Evolutionary conservation across 2,329 filamentous ascomycete genomes (phyloP), one percentile per base, ranked within the genome.

Genomic region (Aschersonia sp.): DNA sequence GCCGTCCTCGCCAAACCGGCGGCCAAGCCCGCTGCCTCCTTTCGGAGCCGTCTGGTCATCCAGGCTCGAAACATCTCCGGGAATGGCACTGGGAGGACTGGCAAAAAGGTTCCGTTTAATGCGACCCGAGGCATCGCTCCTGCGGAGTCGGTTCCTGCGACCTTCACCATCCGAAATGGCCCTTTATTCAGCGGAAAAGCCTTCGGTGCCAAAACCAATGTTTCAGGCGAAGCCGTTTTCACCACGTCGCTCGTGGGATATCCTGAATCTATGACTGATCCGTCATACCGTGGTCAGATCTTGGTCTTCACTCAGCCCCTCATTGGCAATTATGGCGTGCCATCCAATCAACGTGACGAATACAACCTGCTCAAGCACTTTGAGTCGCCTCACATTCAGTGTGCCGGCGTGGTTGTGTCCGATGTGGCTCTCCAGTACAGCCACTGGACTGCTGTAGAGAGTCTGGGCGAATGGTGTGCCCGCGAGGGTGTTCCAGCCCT

Each of bases 371-470:
- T 97, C 64, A 92, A 92, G 72, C 94, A 97, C 75, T 98, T 98
- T 61, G 92, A 98, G 71, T 96, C 89, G 31, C 92, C 92, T 47
- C 88, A 97, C 69, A 89, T 98, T 55, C 92, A 98, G 73, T 94
- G 91, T 51, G 86, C 86, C 52, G 92, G 89, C 67, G 85, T 98
- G 46, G 91, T 98, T 44, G 92, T 98, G 47, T 88, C 91, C 58
- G 92, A 98, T 63, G 89, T 91, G 53, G 91, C 92, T 43, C 75
- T 87, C 64, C 79, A 89, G 64, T 96, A 97, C 77, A 95, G 89
- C 68, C 92, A 98, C 65, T 98, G 92, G 92, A 97, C 92, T 52
- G 92, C 92, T 38, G 91, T 98, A 9, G 88, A 98, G 76, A 89
- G 86, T 60, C 71, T 98, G 60, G 77, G 85, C 55, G 77, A 94